These are phyloP conservation scores for Chamaecyparis obtusa DNA, from an alignment of 75 land plant genomes.

Conservation along the genomic window DNA sequence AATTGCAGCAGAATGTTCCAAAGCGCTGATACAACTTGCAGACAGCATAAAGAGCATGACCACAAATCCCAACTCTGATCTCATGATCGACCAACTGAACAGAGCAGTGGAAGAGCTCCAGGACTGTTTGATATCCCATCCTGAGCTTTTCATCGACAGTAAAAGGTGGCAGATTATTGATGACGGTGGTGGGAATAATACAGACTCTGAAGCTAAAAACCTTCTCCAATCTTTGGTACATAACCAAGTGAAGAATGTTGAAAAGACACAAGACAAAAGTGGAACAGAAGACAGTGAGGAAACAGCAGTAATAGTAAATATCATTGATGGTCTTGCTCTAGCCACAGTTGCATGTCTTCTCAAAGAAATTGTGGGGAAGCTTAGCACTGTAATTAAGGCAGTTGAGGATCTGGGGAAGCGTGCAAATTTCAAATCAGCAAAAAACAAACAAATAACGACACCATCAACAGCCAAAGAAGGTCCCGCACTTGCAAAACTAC, in stretches of 20 bases:
- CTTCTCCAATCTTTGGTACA: background rate
- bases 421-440: conserved; percentile 12
- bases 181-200: too few relatives aligned
- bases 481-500: background rate
- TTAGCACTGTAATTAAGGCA: conserved; percentile 26
- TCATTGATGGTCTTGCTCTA: conserved; percentile 36
- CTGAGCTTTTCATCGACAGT: too few relatives aligned
- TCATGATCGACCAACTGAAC: conserved; percentile 35
- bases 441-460: background rate
- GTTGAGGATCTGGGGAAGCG: conserved; percentile 32
- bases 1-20: conserved; percentile 31
- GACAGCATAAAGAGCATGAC: conserved; percentile 30
- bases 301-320: background rate
- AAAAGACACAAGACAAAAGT: background rate
- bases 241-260: background rate
- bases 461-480: background rate
- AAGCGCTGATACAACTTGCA: conserved; percentile 38
- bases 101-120: conserved; percentile 43
- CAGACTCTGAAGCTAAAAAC: too few relatives aligned
- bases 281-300: too few relatives aligned
- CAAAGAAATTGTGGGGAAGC: conserved; percentile 37
- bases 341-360: conserved; percentile 28
- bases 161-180: background rate
- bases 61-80: conserved; percentile 24
- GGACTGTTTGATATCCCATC: background rate